phyloP scores from a whole-genome alignment of 768 basidiomycete genomes.

The Phaffia australis region DNA sequence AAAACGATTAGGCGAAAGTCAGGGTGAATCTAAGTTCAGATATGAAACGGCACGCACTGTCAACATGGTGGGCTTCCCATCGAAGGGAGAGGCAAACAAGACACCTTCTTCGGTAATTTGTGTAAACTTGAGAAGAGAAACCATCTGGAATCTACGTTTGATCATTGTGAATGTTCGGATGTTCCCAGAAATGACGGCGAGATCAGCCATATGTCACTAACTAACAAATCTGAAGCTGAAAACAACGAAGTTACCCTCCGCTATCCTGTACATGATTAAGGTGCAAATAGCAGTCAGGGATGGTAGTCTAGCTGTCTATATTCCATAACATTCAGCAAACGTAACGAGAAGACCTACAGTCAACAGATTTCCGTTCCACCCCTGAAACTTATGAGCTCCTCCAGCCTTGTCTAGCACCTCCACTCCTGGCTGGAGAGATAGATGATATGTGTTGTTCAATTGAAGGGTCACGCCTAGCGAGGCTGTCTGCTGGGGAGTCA shows the following conservation, averaged over 20 bases:
- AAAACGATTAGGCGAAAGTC: too few species aligned
- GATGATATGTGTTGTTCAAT: conserved; percentile 81
- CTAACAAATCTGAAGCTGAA: neutral
- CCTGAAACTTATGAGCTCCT: conserved; percentile 82
- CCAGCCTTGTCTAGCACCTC: conserved; percentile 61
- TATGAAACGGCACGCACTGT: conserved; percentile 47
- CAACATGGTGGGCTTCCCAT: conserved; percentile 75
- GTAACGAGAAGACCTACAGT: conserved; percentile 46
- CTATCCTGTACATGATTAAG: conserved; percentile 66
- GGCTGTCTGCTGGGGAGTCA: conserved; percentile 70
- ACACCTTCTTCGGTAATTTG: conserved; percentile 83
- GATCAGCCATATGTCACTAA: too few species aligned
- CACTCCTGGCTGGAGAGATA: conserved; percentile 74
- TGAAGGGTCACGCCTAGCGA: conserved; percentile 61
- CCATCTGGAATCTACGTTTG: conserved; percentile 55
- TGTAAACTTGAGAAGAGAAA: conserved; percentile 63
- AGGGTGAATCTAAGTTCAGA: neutral
- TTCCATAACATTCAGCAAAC: conserved; percentile 5
- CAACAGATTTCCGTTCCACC: conserved; percentile 73
- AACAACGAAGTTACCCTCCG: conserved; percentile 32
- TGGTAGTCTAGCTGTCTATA: conserved; percentile 7
- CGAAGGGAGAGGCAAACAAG: conserved; percentile 70
- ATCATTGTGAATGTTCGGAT: conserved; percentile 45
- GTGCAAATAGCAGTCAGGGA: conserved; percentile 40
- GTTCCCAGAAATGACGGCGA: neutral